Evolutionary conservation across 345 rosid genomes (phyloP), one percentile per base, ranked within the genome.

Genomic region (Hirschfeldia incana): DNA sequence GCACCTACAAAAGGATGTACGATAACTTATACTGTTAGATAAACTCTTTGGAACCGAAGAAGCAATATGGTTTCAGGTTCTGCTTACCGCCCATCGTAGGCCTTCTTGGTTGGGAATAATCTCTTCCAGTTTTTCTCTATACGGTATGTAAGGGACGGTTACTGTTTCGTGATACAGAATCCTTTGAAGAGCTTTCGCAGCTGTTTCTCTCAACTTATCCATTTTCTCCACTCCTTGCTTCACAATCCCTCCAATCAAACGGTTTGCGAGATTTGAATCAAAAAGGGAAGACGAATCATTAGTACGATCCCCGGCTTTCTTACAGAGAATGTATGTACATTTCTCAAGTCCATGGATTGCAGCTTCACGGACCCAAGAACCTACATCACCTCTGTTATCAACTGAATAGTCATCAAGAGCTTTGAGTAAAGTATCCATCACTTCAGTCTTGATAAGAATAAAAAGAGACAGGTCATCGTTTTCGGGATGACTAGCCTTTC

Each of bases 351-450:
- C 98, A 85, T 90, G 84, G 80, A 95, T 83, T 70, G 98, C 96
- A 84, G 98, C 99, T 83, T 91, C 98, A 80, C 99, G 97, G 80
- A 95, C 91, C 99, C 99, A 95, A 67, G 98, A 95, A 78, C 99
- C 98, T 42, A 93, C 97, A 89, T 95, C 99, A 66, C 99, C 98
- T 81, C 99, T 84, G 72, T 95, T 90, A 78, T 95, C 99, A 21
- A 90, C 92, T 3, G 98, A 95, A 84, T 95, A 95, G 80, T 95
- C 99, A 79, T 89, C 85, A 65, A 95, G 93, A 84, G 99, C 96
- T 86, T 77, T 86, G 67, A 91, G 88, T 81, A 95, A 85, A 76
- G 89, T 85, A 72, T 62, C 78, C 94, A 91, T 88, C 83, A 95
- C 99, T 82, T 95, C 89, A 29, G 88, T 82, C 85, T 86, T 95